These are phyloP conservation scores for Quercus parvula DNA, from an alignment of 306 rosid species.

Conservation along the genomic window DNA sequence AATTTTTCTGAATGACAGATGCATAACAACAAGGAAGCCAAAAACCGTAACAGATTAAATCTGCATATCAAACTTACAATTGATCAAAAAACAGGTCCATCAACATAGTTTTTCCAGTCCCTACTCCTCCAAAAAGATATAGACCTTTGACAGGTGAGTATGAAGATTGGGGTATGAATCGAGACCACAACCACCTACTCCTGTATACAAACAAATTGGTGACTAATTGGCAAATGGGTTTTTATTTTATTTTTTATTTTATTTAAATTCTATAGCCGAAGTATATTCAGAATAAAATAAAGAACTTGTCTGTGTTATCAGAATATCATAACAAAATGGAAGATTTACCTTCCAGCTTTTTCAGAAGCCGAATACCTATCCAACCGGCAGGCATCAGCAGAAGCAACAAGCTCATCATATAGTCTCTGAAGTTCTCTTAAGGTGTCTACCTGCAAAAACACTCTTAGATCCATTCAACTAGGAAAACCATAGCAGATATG, in stretches of 20 bases:
- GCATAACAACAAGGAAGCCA: slow-evolving; percentile 3
- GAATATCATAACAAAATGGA: slow-evolving; percentile 9
- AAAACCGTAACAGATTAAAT: neutral
- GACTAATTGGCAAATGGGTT: neutral
- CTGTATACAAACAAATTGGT: slow-evolving; percentile 33
- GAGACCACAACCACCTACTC: slow-evolving; percentile 97
- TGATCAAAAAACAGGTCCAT: slow-evolving; percentile 94
- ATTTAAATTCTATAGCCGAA: neutral
- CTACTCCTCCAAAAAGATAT: slow-evolving; percentile 97
- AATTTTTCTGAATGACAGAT: neutral
- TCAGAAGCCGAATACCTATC: slow-evolving; percentile 55
- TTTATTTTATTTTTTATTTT: too few species aligned
- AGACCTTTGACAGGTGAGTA: slow-evolving; percentile 81
- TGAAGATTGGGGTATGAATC: slow-evolving; percentile 75
- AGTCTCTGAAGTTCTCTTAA: slow-evolving; percentile 88
- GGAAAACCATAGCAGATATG: slow-evolving; percentile 4
- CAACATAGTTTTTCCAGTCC: slow-evolving; percentile 98
- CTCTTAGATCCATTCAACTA: slow-evolving; percentile 11
- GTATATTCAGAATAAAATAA: neutral
- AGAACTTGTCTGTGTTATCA: neutral
- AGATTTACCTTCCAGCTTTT: slow-evolving; percentile 68
- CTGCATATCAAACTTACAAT: slow-evolving; percentile 59
- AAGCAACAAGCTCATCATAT: slow-evolving; percentile 76
- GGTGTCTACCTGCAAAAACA: slow-evolving; percentile 58
- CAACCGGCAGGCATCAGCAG: slow-evolving; percentile 63